Evolutionary conservation across 495 filamentous ascomycete genomes (phyloP), one percentile per base, ranked within the genome.

Genomic region (Cenococcum geophilum): DNA sequence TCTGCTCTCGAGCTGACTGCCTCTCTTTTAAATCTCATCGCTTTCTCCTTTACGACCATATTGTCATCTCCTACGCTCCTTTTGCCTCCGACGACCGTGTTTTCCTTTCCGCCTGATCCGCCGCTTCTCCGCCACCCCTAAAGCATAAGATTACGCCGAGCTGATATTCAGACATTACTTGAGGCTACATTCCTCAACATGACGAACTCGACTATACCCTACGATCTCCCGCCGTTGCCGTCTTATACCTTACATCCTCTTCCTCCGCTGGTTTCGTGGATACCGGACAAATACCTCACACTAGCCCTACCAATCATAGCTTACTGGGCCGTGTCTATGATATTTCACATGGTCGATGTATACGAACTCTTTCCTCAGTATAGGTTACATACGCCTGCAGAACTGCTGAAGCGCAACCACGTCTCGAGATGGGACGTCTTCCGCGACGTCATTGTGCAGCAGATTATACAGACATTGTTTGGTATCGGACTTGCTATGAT

Each of bases 361-460:
- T 83, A 85, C 71, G 86, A 93, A 71, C 80, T 89, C 43, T 92
- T 93, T 70, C 83, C 89, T 35, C 81, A 91, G 65, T 95, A 96
- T 76, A 86, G 92, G 55, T 77, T 97, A 47, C 92, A 96, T 78
- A 96, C 92, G 0, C 91, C 92, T 27, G 89, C 88, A 54, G 92
- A 96, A 69, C 81, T 96, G 57, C 71, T 85, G 18, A 87, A 89
- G 73, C 80, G 92, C 60, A 97, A 97, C 74, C 89, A 87, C 66
- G 92, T 89, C 50, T 82, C 86, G 55, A 81, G 88, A 55, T 86
- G 79, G 74, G 86, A 96, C 63, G 90, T 95, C 3, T 81, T 90
- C 21, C 85, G 86, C 68, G 90, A 95, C 79, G 91, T 96, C 62
- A 74, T 96, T 42, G 68, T 96, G 35, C 90, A 97, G 71, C 92